phyloP scores from a whole-genome alignment of 805 yeast genomes.

The Sporopachydermia lactativora region DNA sequence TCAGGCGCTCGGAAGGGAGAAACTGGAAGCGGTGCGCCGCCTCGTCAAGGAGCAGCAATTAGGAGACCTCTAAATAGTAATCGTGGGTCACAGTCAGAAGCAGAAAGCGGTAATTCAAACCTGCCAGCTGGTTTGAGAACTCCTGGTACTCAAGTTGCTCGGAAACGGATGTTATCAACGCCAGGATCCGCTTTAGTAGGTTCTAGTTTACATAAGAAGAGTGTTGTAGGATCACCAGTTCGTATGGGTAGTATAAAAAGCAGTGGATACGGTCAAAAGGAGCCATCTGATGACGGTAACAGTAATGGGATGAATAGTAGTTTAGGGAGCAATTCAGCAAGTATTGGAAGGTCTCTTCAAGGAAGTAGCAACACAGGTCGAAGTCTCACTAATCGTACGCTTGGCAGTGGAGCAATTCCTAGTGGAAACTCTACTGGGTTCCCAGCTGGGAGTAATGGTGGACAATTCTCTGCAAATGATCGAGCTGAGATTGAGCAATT shows the following conservation, averaged over 20 bases:
- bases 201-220: neutral
- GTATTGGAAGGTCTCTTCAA: constrained; percentile 4
- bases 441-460: constrained; percentile 7
- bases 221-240: neutral
- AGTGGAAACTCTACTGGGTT: constrained; percentile 4
- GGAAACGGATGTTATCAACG: neutral
- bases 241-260: neutral
- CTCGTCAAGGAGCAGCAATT: no score
- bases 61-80: no score
- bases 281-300: neutral
- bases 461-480: constrained; percentile 15
- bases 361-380: constrained; percentile 7
- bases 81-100: neutral
- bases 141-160: neutral
- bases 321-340: constrained; percentile 4
- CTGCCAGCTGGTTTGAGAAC: neutral
- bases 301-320: neutral
- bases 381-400: constrained; percentile 12
- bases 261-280: neutral
- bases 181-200: constrained; percentile 1
- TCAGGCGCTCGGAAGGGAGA: constrained; percentile 4
- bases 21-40: constrained; percentile 8
- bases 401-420: constrained; percentile 4
- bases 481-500: constrained; percentile 35
- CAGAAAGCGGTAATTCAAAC: no score